phyloP scores from a whole-genome alignment of 2,329 filamentous ascomycete genomes.

The Verticillium tricorpus region DNA sequence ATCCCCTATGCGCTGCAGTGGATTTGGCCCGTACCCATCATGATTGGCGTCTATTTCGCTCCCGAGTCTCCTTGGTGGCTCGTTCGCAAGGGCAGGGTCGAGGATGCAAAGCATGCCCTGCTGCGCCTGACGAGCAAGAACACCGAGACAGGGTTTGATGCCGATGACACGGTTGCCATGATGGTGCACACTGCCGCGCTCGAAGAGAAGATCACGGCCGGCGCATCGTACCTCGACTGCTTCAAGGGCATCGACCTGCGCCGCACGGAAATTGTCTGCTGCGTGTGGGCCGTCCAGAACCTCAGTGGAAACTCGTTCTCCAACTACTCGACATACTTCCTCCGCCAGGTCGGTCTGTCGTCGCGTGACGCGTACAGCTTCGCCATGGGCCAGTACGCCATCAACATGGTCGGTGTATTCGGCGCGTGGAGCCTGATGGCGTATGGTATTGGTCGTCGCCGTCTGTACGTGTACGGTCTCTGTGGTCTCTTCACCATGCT shows the following conservation, averaged over 20 bases:
- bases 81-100: conserved; percentile 59
- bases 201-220: conserved; percentile 69
- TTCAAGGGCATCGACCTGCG: conserved; percentile 76
- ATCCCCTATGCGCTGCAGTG: conserved; percentile 72
- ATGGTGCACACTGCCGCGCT: conserved; percentile 86
- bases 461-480: conserved; percentile 72
- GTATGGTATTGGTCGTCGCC: conserved; percentile 67
- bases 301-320: conserved; percentile 60
- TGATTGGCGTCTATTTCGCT: conserved; percentile 62
- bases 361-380: conserved; percentile 51
- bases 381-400: conserved; percentile 60
- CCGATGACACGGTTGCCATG: conserved; percentile 84
- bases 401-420: conserved; percentile 77
- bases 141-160: conserved; percentile 67
- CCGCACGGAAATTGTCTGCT: conserved; percentile 67
- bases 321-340: conserved; percentile 62
- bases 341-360: conserved; percentile 53
- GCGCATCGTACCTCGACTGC: conserved; percentile 75
- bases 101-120: conserved; percentile 63
- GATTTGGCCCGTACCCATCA: conserved; percentile 70
- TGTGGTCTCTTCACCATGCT: conserved; percentile 72
- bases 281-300: conserved; percentile 61
- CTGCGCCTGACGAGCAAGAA: conserved; percentile 60
- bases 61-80: conserved; percentile 74
- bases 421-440: conserved; percentile 80